Conservation (phyloP, 441 rosid species). For the Gossypium aridum region DNA sequence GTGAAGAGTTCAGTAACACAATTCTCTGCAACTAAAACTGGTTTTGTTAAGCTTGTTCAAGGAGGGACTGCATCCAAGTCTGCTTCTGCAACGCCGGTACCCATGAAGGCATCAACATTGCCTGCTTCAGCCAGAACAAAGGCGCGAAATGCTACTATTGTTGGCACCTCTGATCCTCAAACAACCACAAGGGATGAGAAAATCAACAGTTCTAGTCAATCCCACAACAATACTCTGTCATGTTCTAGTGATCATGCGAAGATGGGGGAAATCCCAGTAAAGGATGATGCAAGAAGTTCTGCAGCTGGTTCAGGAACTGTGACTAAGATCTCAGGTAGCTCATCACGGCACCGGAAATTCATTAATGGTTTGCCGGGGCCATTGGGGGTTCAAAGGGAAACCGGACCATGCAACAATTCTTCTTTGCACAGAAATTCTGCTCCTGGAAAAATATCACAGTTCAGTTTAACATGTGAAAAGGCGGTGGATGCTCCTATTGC, state of each 20-base stretch:
- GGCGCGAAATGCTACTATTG: constrained; percentile 29
- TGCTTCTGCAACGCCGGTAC: constrained; percentile 44
- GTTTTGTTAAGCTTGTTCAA: constrained; percentile 43
- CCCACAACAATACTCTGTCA: constrained; percentile 66
- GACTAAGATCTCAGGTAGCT: constrained; percentile 33
- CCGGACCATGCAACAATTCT: constrained; percentile 37
- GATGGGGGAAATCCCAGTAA: constrained; percentile 36
- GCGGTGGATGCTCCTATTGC: constrained; percentile 36
- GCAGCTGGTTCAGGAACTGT: constrained; percentile 41
- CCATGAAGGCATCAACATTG: constrained; percentile 43
- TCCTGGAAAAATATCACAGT: constrained; percentile 50
- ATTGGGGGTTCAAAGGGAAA: constrained; percentile 35
- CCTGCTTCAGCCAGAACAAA: constrained; percentile 33
- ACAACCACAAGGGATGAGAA: constrained; percentile 47
- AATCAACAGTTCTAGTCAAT: constrained; percentile 73
- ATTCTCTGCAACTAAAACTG: constrained; percentile 48
- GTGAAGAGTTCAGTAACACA: constrained; percentile 52
- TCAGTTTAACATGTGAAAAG: constrained; percentile 47
- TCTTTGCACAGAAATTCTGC: constrained; percentile 36
- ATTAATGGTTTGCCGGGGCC: constrained; percentile 44
- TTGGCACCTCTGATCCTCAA: constrained; percentile 35
- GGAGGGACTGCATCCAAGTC: constrained; percentile 46
- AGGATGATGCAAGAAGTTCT: constrained; percentile 61
- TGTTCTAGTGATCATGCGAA: constrained; percentile 62
- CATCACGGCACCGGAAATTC: constrained; percentile 47